A percentile compares a stretch with the other conserved stretches of the same genome.
phyloP scores from a whole-genome alignment of 768 basidiomycete genomes.

The Rhizopogon roseolus region DNA sequence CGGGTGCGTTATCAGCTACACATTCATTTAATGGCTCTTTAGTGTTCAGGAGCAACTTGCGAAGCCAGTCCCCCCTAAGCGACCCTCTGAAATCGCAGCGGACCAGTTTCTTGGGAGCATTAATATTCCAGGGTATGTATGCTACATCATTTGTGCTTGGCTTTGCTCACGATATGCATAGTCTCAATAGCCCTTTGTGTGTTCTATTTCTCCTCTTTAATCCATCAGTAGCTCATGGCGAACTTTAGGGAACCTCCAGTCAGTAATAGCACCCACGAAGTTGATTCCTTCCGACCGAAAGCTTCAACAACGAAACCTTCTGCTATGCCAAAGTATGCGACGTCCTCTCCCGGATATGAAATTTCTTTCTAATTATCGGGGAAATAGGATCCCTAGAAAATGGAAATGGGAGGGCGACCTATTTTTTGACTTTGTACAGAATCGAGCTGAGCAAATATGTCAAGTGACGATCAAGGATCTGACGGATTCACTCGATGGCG shows the following conservation, averaged over 20 bases:
- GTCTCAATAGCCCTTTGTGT: slow-evolving; percentile 22
- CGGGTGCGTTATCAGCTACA: background rate
- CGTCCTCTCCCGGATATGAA: slow-evolving; percentile 3
- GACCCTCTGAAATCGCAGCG: slow-evolving; percentile 14
- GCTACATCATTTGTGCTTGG: background rate
- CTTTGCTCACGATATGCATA: slow-evolving; percentile 2
- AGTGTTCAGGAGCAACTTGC: slow-evolving; percentile 1
- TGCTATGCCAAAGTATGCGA: slow-evolving; percentile 22
- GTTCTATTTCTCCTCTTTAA: background rate
- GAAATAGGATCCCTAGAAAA: slow-evolving; percentile 47
- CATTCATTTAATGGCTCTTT: background rate
- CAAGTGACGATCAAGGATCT: slow-evolving; percentile 43
- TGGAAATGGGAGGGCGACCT: slow-evolving; percentile 67
- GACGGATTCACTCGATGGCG: slow-evolving; percentile 35
- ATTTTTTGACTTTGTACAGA: slow-evolving; percentile 32
- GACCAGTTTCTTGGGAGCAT: slow-evolving; percentile 23
- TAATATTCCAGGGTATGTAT: slow-evolving; percentile 20
- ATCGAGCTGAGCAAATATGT: slow-evolving; percentile 41
- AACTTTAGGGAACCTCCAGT: slow-evolving; percentile 12
- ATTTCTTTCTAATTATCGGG: slow-evolving; percentile 2
- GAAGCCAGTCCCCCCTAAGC: slow-evolving; percentile 14
- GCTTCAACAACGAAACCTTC: slow-evolving; percentile 10
- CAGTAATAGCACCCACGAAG: background rate
- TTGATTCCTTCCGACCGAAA: background rate
- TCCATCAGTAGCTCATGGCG: background rate